These are phyloP conservation scores for Tolypocladium tundrense DNA, from an alignment of 2,329 filamentous ascomycete species.

Conservation along the genomic window DNA sequence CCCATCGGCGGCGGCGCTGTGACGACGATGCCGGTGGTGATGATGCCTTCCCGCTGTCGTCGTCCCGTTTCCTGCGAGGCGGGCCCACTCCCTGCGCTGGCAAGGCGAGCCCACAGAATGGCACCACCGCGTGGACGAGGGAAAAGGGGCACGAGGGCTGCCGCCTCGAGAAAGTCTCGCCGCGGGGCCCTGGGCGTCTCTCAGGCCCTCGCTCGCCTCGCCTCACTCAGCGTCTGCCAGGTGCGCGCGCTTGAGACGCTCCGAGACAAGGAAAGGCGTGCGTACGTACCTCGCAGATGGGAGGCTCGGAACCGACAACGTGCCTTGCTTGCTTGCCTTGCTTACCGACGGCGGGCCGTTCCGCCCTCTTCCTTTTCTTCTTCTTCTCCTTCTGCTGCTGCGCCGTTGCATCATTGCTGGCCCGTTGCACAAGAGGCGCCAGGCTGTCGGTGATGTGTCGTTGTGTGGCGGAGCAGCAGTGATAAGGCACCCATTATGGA, in stretches of 20 bases:
- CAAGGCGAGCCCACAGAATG: not conserved
- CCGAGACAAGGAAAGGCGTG: not conserved
- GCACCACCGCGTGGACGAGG: not conserved
- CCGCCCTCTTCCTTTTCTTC: not conserved
- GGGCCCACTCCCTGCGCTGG: not conserved
- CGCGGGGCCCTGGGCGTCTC: not conserved
- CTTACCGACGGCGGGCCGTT: not conserved
- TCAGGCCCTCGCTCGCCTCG: not conserved
- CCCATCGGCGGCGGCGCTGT: not conserved
- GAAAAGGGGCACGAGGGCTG: not conserved
- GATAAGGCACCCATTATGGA: not conserved
- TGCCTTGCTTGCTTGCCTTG: not conserved
- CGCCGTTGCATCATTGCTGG: not conserved
- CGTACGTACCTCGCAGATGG: not conserved
- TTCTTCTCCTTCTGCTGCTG: not conserved
- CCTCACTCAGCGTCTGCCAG: not conserved
- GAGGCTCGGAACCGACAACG: not conserved
- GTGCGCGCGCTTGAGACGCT: not conserved
- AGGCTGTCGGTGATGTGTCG: not conserved
- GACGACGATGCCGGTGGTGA: not conserved
- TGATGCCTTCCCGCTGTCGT: not conserved
- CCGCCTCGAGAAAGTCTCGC: not conserved
- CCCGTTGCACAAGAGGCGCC: not conserved
- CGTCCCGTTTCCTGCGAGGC: not conserved
- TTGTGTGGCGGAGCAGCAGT: not conserved